Conservation (phyloP, 768 basidiomycete genomes). For the Termitomyces sp. region DNA sequence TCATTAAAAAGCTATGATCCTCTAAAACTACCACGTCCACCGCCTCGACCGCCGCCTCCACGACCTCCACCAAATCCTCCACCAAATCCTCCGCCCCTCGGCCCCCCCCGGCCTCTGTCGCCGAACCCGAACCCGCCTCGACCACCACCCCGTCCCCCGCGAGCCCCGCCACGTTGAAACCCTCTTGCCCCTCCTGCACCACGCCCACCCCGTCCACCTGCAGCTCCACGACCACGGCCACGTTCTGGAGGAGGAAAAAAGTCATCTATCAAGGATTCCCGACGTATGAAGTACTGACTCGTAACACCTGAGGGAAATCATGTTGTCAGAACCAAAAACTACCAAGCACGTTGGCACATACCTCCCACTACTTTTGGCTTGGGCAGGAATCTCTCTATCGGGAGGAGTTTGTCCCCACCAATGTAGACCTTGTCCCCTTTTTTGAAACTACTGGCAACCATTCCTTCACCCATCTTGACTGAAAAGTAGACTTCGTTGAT, state of each 20-base stretch:
- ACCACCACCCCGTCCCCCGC: constrained; percentile 37
- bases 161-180: constrained; percentile 40
- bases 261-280: constrained; percentile 3
- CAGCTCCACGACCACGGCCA: constrained; percentile 34
- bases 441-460: constrained; percentile 94
- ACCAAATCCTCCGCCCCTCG: constrained; percentile 18
- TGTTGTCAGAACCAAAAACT: not conserved
- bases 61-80: constrained; percentile 22
- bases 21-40: constrained; percentile 30
- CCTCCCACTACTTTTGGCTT: constrained; percentile 85
- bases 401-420: constrained; percentile 93
- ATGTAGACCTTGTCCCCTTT: constrained; percentile 99
- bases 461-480: constrained; percentile 94
- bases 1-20: constrained; percentile 31
- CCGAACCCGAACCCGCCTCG: constrained; percentile 21
- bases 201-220: constrained; percentile 31
- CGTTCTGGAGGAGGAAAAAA: constrained; percentile 23
- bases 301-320: constrained; percentile 33
- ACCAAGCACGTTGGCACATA: constrained; percentile 19
- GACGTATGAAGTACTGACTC: constrained; percentile 29
- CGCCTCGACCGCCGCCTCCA: constrained; percentile 4
- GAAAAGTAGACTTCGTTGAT: constrained; percentile 99
- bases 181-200: constrained; percentile 37
- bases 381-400: constrained; percentile 94
- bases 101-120: constrained; percentile 24